Conservation (phyloP, 805 yeast species). For the Sugiyamaella floridensis region DNA sequence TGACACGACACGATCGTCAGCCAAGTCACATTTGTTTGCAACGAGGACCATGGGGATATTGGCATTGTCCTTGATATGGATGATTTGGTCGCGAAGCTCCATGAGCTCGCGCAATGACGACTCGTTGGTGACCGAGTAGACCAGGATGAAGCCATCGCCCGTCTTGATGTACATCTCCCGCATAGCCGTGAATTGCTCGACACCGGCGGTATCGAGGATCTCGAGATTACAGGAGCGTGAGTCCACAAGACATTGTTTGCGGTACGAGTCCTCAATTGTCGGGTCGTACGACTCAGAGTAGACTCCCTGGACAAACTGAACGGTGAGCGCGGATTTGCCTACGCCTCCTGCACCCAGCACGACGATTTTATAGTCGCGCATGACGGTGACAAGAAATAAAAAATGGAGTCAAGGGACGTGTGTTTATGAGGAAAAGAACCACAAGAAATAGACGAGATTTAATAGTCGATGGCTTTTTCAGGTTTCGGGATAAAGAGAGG, state of each 20-base stretch:
- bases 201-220: constrained; percentile 87
- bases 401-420: neutral
- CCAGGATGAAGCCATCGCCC: constrained; percentile 85
- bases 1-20: constrained; percentile 62
- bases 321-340: constrained; percentile 90
- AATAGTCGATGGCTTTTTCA: neutral
- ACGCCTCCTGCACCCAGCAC: constrained; percentile 97
- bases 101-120: constrained; percentile 70
- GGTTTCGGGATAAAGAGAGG: neutral
- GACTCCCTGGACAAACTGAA: constrained; percentile 84
- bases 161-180: constrained; percentile 63
- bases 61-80: constrained; percentile 66
- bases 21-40: constrained; percentile 86
- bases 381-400: neutral
- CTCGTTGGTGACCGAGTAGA: constrained; percentile 74
- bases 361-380: constrained; percentile 73
- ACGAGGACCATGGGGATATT: constrained; percentile 84
- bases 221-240: constrained; percentile 82
- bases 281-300: constrained; percentile 92
- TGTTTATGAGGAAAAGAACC: neutral
- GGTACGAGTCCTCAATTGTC: constrained; percentile 91
- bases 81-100: constrained; percentile 75
- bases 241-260: constrained; percentile 82
- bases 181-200: constrained; percentile 95
- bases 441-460: neutral